Evolutionary conservation across 768 basidiomycete species (phyloP), one percentile per base, ranked within the genome.

Genomic region (Rhodocollybia butyracea): DNA sequence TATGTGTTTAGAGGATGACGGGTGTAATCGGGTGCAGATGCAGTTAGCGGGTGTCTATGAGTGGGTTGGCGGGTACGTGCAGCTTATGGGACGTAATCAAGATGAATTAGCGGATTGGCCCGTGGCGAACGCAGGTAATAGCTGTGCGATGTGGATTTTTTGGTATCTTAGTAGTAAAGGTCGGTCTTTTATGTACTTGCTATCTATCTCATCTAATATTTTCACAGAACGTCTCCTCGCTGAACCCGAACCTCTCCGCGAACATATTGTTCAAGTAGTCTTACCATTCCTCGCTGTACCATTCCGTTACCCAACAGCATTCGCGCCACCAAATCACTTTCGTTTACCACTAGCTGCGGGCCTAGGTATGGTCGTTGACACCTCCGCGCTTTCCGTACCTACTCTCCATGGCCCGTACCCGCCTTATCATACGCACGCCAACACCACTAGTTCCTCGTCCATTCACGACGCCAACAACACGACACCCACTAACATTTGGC

Each of bases 1-100:
- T 40, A 79, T 89, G 75, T 65, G 85, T 66, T 68, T 80, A 3
- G 87, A 89, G 58, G 82, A 86, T 68, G 86, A 89, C 66, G 85
- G 85, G 31, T 77, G 76, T 64, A 89, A 89, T 64, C 73, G 74
- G 32, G 68, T 61, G 3, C 84, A 84, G 67, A 79, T 89, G 46
- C 72, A 78, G 54, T 71, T 68, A 22, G 85, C 81, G 0, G 76
- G 78, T 3, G 70, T 84, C 3, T 73, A 75, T 34, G 58, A 57
- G 4, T 83, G 79, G 40, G 71, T 82, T 8, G 74, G 79, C 45
- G 19, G 53, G 1, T 82, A 76, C 54, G 64, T 84, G 32, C 73
- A 73, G 30, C 63, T 62, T n/a, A n/a, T n/a, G 74, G 76, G 6
- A 70, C 86, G 26, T 79, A 80, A 65, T 22, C 3, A 24, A 11